Percentiles rank a stretch among this genome's conserved stretches.
Evolutionary conservation across 495 filamentous ascomycete genomes (phyloP).

Genomic region (Hypoxylon intermedium): DNA sequence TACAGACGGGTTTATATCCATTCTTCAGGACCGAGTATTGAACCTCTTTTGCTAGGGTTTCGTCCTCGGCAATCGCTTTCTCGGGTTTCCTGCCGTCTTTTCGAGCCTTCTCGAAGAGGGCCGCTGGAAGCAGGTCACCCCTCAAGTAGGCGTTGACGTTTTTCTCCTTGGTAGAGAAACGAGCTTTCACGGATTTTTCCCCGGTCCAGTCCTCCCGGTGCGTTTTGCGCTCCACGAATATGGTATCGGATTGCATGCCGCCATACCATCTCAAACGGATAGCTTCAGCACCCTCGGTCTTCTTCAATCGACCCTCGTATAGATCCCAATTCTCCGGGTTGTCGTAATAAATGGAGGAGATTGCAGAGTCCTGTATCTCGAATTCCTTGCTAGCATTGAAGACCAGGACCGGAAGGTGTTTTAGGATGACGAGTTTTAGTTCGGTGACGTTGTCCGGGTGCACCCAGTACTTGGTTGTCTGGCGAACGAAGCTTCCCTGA

Average conservation of each 20-base stretch:
- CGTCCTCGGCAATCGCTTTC: conserved; percentile 86
- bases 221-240: conserved; percentile 97
- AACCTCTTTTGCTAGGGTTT: conserved; percentile 87
- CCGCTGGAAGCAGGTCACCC: conserved; percentile 79
- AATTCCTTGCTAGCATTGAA: conserved; percentile 99
- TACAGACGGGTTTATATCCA: conserved; percentile 81
- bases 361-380: conserved; percentile 84
- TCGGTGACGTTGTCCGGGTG: conserved; percentile 99
- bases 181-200: conserved; percentile 97
- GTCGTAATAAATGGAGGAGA: conserved; percentile 98
- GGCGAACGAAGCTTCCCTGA: conserved; percentile 94
- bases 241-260: conserved; percentile 89
- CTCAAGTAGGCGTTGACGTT: conserved; percentile 88
- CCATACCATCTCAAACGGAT: conserved; percentile 98
- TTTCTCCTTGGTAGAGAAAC: conserved; percentile 95
- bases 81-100: conserved; percentile 92
- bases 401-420: conserved; percentile 95
- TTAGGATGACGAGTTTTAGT: conserved; percentile 94
- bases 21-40: conserved; percentile 91
- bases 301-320: conserved; percentile 92
- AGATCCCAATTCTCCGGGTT: conserved; percentile 92
- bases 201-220: conserved; percentile 99
- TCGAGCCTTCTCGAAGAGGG: conserved; percentile 91
- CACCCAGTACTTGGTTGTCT: conserved; percentile 99
- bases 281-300: conserved; percentile 96